phyloP scores from a whole-genome alignment of 495 filamentous ascomycete species.

The Astrothelium macrocarpum region DNA sequence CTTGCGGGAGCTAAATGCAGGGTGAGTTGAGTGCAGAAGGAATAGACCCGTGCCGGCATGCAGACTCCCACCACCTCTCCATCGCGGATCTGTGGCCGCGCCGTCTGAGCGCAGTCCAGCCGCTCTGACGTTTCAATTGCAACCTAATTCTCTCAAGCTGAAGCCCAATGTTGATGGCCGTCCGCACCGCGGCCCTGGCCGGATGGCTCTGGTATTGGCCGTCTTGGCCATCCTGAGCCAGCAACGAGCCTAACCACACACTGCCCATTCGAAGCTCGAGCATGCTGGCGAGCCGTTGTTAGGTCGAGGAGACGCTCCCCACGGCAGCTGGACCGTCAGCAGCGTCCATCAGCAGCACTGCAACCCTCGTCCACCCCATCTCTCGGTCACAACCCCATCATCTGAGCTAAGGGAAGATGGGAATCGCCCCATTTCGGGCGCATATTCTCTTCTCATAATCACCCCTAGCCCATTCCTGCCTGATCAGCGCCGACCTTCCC shows the following conservation, averaged over 20 bases:
- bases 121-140: conserved; percentile 6
- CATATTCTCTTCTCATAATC: neutral
- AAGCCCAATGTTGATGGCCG: neutral
- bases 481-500: conserved; percentile 6
- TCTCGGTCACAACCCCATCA: neutral
- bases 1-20: conserved; percentile 5
- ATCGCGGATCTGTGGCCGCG: conserved; percentile 3
- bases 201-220: neutral
- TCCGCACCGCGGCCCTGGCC: neutral
- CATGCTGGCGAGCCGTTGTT: neutral
- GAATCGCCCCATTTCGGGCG: neutral
- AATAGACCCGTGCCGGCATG: conserved; percentile 3
- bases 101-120: neutral
- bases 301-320: no score
- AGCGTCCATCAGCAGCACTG: neutral
- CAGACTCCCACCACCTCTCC: conserved; percentile 2
- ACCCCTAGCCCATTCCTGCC: conserved; percentile 4
- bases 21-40: neutral
- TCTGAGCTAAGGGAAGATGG: neutral
- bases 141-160: conserved; percentile 7
- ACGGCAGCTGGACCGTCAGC: conserved; percentile 1
- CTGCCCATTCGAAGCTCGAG: neutral
- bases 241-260: neutral
- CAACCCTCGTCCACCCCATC: neutral
- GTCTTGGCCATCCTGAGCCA: neutral